These are phyloP conservation scores for Candida mesenterica DNA, from an alignment of 1,139 yeast genomes.

Conservation along the genomic window DNA sequence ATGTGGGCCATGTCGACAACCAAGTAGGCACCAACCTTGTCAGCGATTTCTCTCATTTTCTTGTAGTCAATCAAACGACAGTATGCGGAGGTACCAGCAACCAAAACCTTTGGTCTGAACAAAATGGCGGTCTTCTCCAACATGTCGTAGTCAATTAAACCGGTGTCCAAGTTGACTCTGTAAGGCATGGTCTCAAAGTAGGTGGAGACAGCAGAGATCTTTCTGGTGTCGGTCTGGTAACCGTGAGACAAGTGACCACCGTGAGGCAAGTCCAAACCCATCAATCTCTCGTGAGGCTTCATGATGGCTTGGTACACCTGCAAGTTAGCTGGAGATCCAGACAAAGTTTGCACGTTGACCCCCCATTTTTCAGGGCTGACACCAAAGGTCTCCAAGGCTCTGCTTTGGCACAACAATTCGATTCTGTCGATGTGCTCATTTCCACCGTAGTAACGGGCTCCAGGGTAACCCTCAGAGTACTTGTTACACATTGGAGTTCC, in stretches of 20 bases:
- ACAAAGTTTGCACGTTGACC: slow-evolving; percentile 92
- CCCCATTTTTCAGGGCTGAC: slow-evolving; percentile 90
- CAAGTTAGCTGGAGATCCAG: slow-evolving; percentile 97
- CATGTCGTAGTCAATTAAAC: slow-evolving; percentile 92
- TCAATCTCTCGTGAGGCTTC: slow-evolving; percentile 92
- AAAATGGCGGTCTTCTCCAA: slow-evolving; percentile 85
- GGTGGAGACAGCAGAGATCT: slow-evolving; percentile 93
- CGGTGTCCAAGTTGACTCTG: slow-evolving; percentile 87
- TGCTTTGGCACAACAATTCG: slow-evolving; percentile 85
- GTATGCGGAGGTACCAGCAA: slow-evolving; percentile 98
- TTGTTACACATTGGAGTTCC: slow-evolving; percentile 97
- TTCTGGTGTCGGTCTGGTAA: slow-evolving; percentile 92
- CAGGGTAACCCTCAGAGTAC: slow-evolving; percentile 86
- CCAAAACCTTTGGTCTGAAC: slow-evolving; percentile 92
- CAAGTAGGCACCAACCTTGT: slow-evolving; percentile 92
- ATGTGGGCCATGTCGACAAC: slow-evolving; percentile 99
- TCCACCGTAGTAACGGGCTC: slow-evolving; percentile 88
- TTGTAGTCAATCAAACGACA: slow-evolving; percentile 92
- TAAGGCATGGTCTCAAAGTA: slow-evolving; percentile 99
- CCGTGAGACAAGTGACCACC: slow-evolving; percentile 99
- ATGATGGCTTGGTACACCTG: slow-evolving; percentile 93
- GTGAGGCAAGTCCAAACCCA: slow-evolving; percentile 97
- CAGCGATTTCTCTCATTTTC: slow-evolving; percentile 95
- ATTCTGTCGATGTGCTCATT: slow-evolving; percentile 93
- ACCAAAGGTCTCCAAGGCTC: slow-evolving; percentile 88